Conservation (phyloP, 495 filamentous ascomycete genomes). For the Lindgomyces ingoldianus region DNA sequence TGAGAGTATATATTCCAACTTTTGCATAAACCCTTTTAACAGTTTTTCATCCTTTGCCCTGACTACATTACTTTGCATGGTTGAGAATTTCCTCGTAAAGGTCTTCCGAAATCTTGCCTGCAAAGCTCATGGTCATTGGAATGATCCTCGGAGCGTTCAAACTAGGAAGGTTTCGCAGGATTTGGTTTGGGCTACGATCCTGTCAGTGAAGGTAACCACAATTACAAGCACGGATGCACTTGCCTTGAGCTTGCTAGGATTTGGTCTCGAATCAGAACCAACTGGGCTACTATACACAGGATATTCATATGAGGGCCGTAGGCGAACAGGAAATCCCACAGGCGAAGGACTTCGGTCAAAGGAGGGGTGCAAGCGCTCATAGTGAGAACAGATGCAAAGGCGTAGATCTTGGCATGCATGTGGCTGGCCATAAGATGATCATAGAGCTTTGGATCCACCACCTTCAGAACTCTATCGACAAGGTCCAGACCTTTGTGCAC, state of each 20-base stretch:
- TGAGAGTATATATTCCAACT: not conserved
- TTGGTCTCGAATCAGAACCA: constrained; percentile 81
- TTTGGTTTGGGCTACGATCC: constrained; percentile 74
- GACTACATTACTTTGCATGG: constrained; percentile 66
- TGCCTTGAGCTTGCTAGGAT: constrained; percentile 83
- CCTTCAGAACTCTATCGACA: constrained; percentile 85
- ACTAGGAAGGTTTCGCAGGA: constrained; percentile 85
- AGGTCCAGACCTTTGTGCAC: constrained; percentile 88
- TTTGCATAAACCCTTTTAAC: too few relatives aligned
- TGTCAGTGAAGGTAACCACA: constrained; percentile 10
- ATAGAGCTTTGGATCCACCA: constrained; percentile 87
- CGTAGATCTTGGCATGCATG: constrained; percentile 90
- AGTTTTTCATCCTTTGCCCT: too few relatives aligned
- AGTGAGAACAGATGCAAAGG: constrained; percentile 95
- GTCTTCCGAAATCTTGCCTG: constrained; percentile 82
- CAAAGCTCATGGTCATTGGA: constrained; percentile 71
- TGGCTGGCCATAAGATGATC: constrained; percentile 78
- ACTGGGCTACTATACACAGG: constrained; percentile 94
- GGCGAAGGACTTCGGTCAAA: constrained; percentile 83
- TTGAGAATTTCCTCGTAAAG: constrained; percentile 84
- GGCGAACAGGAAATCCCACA: constrained; percentile 99
- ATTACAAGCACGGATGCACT: constrained; percentile 28
- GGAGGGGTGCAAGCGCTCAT: constrained; percentile 97
- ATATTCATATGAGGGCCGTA: constrained; percentile 95
- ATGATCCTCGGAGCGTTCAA: constrained; percentile 81